Base-by-base conservation (phyloP, 1,284 basidiomycete species). In the Ceratobasidium sp. region DNA sequence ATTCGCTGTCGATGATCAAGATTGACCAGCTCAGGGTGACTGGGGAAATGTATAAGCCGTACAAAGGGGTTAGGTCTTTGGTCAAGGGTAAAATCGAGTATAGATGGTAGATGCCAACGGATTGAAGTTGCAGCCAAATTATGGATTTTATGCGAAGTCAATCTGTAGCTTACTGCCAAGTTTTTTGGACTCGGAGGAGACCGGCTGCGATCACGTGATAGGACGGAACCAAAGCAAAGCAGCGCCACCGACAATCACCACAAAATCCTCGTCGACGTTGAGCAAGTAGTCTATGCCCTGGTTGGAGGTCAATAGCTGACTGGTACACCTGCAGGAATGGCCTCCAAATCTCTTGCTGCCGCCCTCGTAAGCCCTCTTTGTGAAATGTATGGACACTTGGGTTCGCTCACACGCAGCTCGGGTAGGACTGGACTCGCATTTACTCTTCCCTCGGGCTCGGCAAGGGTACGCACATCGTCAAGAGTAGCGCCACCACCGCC, bases 401-500 rank as follows among this genome's bases (percentile, higher is more conserved):
- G 68, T 69, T 43, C 75, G 52, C 76, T 76, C 77, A 59, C 76
- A 70, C 71, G 77, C 75, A 67, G 67, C 61, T 64, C 76, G 52
- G 79, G 69, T 82, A 97, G 95, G 96, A 98, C 87, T 98, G 96
- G 87, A 87, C 94, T 84, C 94, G 95, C 84, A 91, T 98, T 84
- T 96, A 97, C 86, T 88, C 91, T 78, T 91, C 93, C 80, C 91
- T 98, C 71, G 95, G 96, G 81, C 91, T 98, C 81, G 95, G 94
- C 84, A 97, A 96, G 89, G 94, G 95, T 95, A 75, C 67, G 87
- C 83, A 32, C 11, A 52, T 32, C 29, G 1, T 40, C 25, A 1
- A 32, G 17, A 3, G 2, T 25, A 7, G 64, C 25, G 37, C 19
- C n/a, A 17, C 64, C 43, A 43, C 22, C 56, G 51, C 22, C 43